phyloP scores from a whole-genome alignment of 768 basidiomycete species.

The Termitomyces sp. region DNA sequence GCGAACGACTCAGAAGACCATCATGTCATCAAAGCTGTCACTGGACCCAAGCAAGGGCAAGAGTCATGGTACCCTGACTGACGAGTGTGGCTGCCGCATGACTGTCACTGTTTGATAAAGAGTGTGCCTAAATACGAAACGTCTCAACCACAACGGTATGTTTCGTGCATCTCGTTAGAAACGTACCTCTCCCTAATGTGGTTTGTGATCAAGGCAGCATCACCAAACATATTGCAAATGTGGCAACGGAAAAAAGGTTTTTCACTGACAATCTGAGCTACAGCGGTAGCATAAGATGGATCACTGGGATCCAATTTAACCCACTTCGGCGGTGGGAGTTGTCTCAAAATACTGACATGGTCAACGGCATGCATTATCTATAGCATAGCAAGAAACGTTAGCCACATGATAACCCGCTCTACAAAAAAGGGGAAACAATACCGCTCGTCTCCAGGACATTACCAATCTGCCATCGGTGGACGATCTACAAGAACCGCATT shows the following conservation, averaged over 20 bases:
- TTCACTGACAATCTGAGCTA: constrained; percentile 9
- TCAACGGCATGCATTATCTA: constrained; percentile 13
- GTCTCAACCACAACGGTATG: not conserved
- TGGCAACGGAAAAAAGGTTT: constrained; percentile 14
- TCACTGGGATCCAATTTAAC: constrained; percentile 7
- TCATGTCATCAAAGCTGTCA: not conserved
- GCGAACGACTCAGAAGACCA: not conserved
- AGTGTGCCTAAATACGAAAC: constrained; percentile 4
- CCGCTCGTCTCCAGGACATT: constrained; percentile 20
- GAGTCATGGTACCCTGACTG: constrained; percentile 6
- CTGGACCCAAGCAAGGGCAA: not conserved
- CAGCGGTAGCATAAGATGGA: constrained; percentile 7
- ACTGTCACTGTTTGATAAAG: constrained; percentile 12
- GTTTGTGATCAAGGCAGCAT: constrained; percentile 8
- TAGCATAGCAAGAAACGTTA: constrained; percentile 1
- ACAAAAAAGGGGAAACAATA: constrained; percentile 33
- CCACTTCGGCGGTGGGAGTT: constrained; percentile 8
- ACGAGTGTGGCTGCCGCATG: constrained; percentile 11
- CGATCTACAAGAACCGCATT: constrained; percentile 17
- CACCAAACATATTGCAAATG: constrained; percentile 12
- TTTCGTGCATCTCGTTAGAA: not conserved
- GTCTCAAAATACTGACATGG: constrained; percentile 6
- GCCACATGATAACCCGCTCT: constrained; percentile 18
- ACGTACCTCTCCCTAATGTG: constrained; percentile 13
- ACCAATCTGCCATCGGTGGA: constrained; percentile 11